Evolutionary conservation across 1,284 basidiomycete species (phyloP).

Genomic region (Trichosporon sp.): DNA sequence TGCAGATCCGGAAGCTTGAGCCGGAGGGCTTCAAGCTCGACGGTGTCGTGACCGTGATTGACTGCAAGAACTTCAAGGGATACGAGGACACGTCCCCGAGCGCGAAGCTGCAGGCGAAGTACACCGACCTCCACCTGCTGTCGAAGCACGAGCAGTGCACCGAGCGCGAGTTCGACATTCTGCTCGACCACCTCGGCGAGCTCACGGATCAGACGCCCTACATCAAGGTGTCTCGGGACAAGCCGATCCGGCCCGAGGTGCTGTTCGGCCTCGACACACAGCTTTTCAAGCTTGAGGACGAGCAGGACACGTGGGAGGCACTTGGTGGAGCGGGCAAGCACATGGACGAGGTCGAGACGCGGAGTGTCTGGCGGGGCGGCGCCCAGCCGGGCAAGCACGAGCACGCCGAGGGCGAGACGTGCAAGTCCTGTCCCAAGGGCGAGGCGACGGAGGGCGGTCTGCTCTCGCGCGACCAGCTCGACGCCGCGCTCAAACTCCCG

Average conservation of each 20-base stretch:
- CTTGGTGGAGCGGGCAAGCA: constrained; percentile 46
- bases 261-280: constrained; percentile 79
- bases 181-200: constrained; percentile 79
- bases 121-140: constrained; percentile 82
- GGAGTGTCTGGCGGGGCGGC: constrained; percentile 58
- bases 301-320: constrained; percentile 35
- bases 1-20: constrained; percentile 83
- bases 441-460: constrained; percentile 26
- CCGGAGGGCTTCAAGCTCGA: constrained; percentile 72
- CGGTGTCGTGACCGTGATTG: constrained; percentile 80
- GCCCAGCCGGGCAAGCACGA: constrained; percentile 29
- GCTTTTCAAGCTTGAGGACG: constrained; percentile 56
- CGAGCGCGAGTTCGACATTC: constrained; percentile 69
- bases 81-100: constrained; percentile 86
- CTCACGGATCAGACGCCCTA: constrained; percentile 84
- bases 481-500: constrained; percentile 57
- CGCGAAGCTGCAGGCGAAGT: constrained; percentile 87
- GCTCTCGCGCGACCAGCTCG: constrained; percentile 26
- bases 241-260: constrained; percentile 57
- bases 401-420: constrained; percentile 29
- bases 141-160: constrained; percentile 80
- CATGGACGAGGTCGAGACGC: constrained; percentile 77
- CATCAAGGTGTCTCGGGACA: constrained; percentile 56
- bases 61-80: constrained; percentile 77
- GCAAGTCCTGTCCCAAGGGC: not conserved